phyloP scores from a whole-genome alignment of 2,329 filamentous ascomycete species.

The Sarocladium oryzae region DNA sequence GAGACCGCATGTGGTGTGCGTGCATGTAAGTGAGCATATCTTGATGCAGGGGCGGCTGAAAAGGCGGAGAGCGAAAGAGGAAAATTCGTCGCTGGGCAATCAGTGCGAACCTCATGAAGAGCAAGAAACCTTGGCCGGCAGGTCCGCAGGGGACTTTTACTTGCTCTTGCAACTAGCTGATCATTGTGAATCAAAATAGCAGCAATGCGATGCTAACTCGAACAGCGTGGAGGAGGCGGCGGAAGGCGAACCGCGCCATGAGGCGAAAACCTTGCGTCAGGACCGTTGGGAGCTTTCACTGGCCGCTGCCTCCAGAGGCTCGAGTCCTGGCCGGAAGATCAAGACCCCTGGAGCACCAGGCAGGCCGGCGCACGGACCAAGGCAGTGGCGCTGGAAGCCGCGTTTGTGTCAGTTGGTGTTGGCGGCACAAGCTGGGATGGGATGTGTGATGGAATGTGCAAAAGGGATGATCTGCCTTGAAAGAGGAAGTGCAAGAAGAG shows the following conservation, averaged over 20 bases:
- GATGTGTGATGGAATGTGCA: neutral
- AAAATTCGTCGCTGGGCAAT: neutral
- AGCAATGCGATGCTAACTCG: neutral
- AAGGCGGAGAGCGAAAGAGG: constrained; percentile 8
- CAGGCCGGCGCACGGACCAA: neutral
- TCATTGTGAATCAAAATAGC: neutral
- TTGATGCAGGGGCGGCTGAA: constrained; percentile 5
- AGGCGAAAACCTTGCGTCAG: no score
- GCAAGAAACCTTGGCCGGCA: no score
- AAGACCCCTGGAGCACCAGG: constrained; percentile 4
- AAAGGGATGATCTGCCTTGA: neutral
- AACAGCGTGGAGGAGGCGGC: no score
- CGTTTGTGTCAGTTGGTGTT: constrained; percentile 3
- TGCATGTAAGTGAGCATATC: neutral
- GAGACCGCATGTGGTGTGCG: constrained; percentile 1
- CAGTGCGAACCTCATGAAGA: no score
- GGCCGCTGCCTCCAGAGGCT: neutral
- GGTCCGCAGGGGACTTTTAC: no score
- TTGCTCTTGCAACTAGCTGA: no score
- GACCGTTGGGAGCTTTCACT: neutral
- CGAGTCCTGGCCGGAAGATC: neutral
- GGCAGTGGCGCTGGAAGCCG: neutral
- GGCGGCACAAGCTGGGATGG: neutral
- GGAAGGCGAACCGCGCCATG: neutral
- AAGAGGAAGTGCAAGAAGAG: neutral